Conservation (phyloP, 1,139 yeast genomes). For the Scheffersomyces illinoinensis region DNA sequence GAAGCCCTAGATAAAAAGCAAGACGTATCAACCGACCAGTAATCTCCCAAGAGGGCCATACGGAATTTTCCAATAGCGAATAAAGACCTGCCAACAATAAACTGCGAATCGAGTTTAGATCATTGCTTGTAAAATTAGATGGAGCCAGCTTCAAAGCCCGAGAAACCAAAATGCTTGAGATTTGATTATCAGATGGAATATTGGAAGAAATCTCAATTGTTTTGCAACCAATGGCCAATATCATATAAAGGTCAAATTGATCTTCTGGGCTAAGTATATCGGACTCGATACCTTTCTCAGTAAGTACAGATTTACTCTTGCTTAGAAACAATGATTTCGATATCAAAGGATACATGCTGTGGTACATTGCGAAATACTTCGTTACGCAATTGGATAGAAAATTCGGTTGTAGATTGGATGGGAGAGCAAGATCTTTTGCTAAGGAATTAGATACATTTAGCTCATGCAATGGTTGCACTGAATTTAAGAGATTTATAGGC, state of each 20-base stretch:
- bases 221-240: slow-evolving; percentile 50
- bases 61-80: slow-evolving; percentile 45
- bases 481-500: neutral
- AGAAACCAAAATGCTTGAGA: slow-evolving; percentile 17
- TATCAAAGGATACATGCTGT: neutral
- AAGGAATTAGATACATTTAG: neutral
- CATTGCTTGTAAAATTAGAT: slow-evolving; percentile 30
- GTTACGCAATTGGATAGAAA: neutral
- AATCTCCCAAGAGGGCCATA: slow-evolving; percentile 49
- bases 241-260: slow-evolving; percentile 44
- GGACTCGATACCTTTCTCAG: slow-evolving; percentile 21
- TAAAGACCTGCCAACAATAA: slow-evolving; percentile 44
- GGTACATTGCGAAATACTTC: neutral
- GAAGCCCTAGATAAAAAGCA: slow-evolving; percentile 42
- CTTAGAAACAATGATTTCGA: neutral
- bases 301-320: neutral
- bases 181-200: slow-evolving; percentile 28
- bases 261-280: slow-evolving; percentile 22
- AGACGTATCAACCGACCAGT: slow-evolving; percentile 46
- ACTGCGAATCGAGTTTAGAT: slow-evolving; percentile 35
- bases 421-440: neutral
- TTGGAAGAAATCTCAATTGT: slow-evolving; percentile 41
- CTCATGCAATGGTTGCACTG: neutral
- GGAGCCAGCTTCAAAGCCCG: slow-evolving; percentile 22
- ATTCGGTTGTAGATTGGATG: neutral